These are phyloP conservation scores for Saksenaea vasiformis DNA, from an alignment of 371 early-diverging fungal genomes.

Conservation along the genomic window DNA sequence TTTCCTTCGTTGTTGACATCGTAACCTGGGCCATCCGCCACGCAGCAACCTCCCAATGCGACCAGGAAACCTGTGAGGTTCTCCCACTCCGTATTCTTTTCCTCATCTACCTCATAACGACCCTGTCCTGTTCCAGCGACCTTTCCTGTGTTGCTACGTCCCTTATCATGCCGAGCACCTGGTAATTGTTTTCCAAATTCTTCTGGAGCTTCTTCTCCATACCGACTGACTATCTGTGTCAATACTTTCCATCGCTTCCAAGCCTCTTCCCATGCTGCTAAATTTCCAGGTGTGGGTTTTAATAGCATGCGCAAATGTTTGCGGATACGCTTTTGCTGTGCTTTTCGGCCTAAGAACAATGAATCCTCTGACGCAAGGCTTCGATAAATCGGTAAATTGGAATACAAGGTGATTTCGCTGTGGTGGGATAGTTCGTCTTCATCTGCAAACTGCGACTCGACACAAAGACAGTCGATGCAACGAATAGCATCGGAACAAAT, in stretches of 20 bases:
- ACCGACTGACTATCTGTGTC: constrained; percentile 20
- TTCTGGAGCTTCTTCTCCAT: constrained; percentile 1
- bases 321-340: constrained; percentile 76
- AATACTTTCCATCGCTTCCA: constrained; percentile 74
- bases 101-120: constrained; percentile 39
- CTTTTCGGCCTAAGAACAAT: constrained; percentile 64
- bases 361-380: constrained; percentile 60
- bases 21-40: constrained; percentile 27
- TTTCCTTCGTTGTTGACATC: constrained; percentile 18
- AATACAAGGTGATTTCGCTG: constrained; percentile 52
- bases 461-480: constrained; percentile 59
- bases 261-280: constrained; percentile 84
- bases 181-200: neutral
- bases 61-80: constrained; percentile 88
- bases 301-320: constrained; percentile 64
- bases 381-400: constrained; percentile 70
- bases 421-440: constrained; percentile 52
- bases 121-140: constrained; percentile 2
- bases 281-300: constrained; percentile 67
- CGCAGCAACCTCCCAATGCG: constrained; percentile 79
- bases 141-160: constrained; percentile 6
- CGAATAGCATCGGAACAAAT: constrained; percentile 57
- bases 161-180: neutral
- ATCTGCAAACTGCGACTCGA: constrained; percentile 58
- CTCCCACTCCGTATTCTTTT: constrained; percentile 64